Base-by-base conservation (phyloP, 2,329 filamentous ascomycete genomes). In the Trichoderma brevicompactum region DNA sequence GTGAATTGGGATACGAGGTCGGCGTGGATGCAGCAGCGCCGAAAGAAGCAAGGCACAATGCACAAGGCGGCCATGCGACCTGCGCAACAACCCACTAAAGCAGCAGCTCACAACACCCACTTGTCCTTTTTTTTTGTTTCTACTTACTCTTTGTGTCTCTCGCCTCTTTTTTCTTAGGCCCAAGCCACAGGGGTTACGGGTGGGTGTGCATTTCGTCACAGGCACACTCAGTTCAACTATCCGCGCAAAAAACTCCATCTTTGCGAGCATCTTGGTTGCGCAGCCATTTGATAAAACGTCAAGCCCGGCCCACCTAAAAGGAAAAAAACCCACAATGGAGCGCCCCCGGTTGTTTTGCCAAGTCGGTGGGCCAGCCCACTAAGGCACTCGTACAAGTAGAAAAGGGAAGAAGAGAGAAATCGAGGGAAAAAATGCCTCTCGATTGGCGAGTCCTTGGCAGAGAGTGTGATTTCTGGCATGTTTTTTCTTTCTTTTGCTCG, bases 31-130 rank as follows among this genome's bases (percentile, higher is more conserved):
- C 23, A 28, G 23, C 23, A 28, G 23, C 23, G 46, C 46, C 58
- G 48, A 53, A 63, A 54, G 46, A 63, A 54, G 60, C 60, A 54
- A 63, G 59, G 48, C 38, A 62, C 59, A 48, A 32, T 43, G 38
- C 48, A 60, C 56, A 59, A 38, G 23, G 23, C 23, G 23, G 23
- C 23, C 23, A 28, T 28, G 23, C 23, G 23, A 28, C 23, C 23
- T 28, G 23, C 23, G 23, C 23, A 34, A 17, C 9, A 28, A 54
- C 34, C 52, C 52, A 49, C 32, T 34, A 12, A 23, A 28, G 56
- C 17, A 28, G 23, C 23, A 28, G 23, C 23, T 28, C 41, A 38
- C 56, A 34, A 46, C 5, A 19, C n/a, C 32, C 48, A 50, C 48
- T 23, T 32, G 2, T 28, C 15, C n/a, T 32, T n/a, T 13, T 34